Conservation (phyloP, 805 yeast species). For the Zygosaccharomyces siamensis region DNA sequence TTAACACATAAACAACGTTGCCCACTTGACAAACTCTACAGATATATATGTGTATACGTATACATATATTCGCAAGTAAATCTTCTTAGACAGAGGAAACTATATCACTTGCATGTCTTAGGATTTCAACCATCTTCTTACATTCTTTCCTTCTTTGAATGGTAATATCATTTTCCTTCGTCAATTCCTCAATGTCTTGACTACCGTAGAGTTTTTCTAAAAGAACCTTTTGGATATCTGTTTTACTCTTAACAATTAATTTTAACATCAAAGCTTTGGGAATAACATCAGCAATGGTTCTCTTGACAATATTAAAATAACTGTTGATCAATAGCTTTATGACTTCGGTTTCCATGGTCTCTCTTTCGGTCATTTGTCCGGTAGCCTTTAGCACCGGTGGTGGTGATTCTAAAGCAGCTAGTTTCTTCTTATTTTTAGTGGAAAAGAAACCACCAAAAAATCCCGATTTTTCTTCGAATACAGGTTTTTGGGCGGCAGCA, state of each 20-base stretch:
- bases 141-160: conserved; percentile 94
- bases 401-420: conserved; percentile 96
- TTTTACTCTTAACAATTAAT: conserved; percentile 76
- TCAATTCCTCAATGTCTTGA: conserved; percentile 67
- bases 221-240: conserved; percentile 84
- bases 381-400: conserved; percentile 92
- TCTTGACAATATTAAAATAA: conserved; percentile 86
- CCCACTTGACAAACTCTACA: neutral
- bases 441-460: conserved; percentile 95
- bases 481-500: conserved; percentile 30
- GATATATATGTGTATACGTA: neutral
- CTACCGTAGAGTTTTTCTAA: conserved; percentile 80
- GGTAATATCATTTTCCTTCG: conserved; percentile 86
- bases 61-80: neutral
- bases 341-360: conserved; percentile 94
- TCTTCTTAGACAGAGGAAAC: conserved; percentile 44
- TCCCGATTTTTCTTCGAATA: conserved; percentile 52
- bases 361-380: conserved; percentile 88
- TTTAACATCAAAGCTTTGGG: conserved; percentile 96
- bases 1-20: neutral
- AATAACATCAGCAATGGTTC: conserved; percentile 87
- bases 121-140: conserved; percentile 88
- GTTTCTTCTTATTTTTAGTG: conserved; percentile 85
- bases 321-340: conserved; percentile 87
- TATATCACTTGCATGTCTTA: conserved; percentile 84